Base-by-base conservation (phyloP, 2,329 filamentous ascomycete genomes). In the Alternaria brassicicola region DNA sequence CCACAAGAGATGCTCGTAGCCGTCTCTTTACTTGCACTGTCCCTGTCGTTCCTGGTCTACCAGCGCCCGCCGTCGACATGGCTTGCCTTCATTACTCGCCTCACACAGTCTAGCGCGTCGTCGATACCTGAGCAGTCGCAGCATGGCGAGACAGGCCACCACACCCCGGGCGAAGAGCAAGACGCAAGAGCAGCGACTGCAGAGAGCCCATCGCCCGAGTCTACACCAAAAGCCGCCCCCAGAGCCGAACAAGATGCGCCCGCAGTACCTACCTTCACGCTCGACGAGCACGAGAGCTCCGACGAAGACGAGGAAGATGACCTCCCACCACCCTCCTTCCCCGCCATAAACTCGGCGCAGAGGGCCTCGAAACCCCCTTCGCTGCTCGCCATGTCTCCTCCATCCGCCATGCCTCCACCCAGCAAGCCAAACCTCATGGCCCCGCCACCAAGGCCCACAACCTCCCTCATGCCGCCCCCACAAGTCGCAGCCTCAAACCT, bases 311-410 rank as follows among this genome's bases (percentile, higher is more conserved):
- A 76, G 21, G 69, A 74, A 39, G 73, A 77, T 48, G 70, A 73
- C 30, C 62, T 78, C 3, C 77, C 75, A 9, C 77, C 75, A 5
- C 78, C 80, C 21, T 78, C 74, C 0, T 82, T 82, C 51, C 80
- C 80, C 28, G 79, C 80, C 2, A 58, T 78, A 31, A 81, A 82
- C 64, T 82, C 80, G 8, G 80, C 78, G 8, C 80, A 82, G 60
- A 71, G 80, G 59, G 76, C 79, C 13, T 79, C 77, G 46, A 57
- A 25, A 59, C 61, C 13, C 52, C 59, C 30, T 52, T 66, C 25
- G 19, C 35, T 33, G 19, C 53, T 60, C 28, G 26, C 43, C 10
- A 66, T 68, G 61, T 51, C 64, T 4, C 63, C 66, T 28, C 67
- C 63, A 4, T 46, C 43, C n/a, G 30, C 35, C 35, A 57, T 53